A percentile compares a stretch with the other conserved stretches of the same genome.
These are phyloP conservation scores for Coemansia javaensis DNA, from an alignment of 192 early-diverging fungal species.

Conservation along the genomic window DNA sequence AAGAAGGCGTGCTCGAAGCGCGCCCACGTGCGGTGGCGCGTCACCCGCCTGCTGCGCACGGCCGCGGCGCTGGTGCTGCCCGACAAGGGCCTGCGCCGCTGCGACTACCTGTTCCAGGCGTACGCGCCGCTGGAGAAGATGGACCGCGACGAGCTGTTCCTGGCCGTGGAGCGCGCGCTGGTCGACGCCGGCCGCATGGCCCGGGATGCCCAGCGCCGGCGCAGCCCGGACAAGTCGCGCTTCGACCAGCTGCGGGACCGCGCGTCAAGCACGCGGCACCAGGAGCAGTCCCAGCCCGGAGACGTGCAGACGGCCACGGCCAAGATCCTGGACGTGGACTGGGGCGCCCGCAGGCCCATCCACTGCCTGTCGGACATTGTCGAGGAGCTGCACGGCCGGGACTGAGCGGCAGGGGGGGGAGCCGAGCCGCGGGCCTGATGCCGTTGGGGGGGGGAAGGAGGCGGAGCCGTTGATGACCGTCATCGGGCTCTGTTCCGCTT, in stretches of 20 bases:
- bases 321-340: conserved; percentile 10
- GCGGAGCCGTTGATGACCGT: too few species aligned
- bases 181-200: conserved; percentile 3
- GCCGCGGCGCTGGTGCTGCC: conserved; percentile 31
- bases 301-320: neutral
- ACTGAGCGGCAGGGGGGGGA: too few species aligned
- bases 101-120: conserved; percentile 35
- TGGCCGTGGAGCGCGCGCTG: conserved; percentile 24
- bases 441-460: too few species aligned
- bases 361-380: conserved; percentile 8
- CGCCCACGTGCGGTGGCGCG: conserved; percentile 33
- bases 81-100: conserved; percentile 38
- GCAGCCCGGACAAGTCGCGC: neutral
- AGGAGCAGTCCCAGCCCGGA: neutral
- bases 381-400: conserved; percentile 3
- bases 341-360: neutral
- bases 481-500: too few species aligned
- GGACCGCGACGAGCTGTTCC: conserved; percentile 31
- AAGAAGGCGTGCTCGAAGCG: conserved; percentile 35
- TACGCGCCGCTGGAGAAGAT: conserved; percentile 13
- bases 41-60: conserved; percentile 22
- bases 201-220: neutral
- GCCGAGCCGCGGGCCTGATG: too few species aligned
- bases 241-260: neutral
- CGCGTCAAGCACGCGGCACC: neutral